These are phyloP conservation scores for Fraxinus dipetala DNA, from an alignment of 305 asterid species.

Conservation along the genomic window DNA sequence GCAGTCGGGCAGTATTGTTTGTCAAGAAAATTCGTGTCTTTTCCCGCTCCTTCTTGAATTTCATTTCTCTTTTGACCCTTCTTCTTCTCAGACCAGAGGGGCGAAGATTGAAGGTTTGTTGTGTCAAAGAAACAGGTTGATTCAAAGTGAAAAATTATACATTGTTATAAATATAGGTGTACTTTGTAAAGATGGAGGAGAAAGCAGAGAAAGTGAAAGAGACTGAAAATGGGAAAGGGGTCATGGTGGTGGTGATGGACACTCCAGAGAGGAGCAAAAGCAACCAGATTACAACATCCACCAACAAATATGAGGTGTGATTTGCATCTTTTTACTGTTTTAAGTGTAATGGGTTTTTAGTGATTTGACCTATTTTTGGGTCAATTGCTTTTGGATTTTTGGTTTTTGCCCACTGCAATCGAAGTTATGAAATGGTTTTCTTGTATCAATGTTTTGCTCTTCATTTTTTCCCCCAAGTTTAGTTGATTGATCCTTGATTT, in stretches of 20 bases:
- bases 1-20: constrained; percentile 10
- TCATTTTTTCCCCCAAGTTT: constrained; percentile 1
- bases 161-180: background rate
- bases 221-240: constrained; percentile 29
- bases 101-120: constrained; percentile 25
- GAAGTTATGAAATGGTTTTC: background rate
- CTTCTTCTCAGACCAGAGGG: constrained; percentile 30
- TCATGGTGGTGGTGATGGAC: constrained; percentile 44
- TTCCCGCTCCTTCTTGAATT: constrained; percentile 64
- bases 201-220: constrained; percentile 19
- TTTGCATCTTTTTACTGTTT: constrained; percentile 4
- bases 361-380: constrained; percentile 14
- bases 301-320: constrained; percentile 38
- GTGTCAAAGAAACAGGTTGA: background rate
- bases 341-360: constrained; percentile 12
- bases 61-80: constrained; percentile 31
- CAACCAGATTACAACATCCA: constrained; percentile 47
- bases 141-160: background rate
- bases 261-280: constrained; percentile 63
- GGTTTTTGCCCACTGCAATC: background rate
- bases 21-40: constrained; percentile 11
- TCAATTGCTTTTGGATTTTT: constrained; percentile 15
- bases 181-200: constrained; percentile 28
- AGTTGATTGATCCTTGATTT: constrained; percentile 8
- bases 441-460: background rate